Conservation (phyloP, 768 basidiomycete species). For the Pleurotus djamor region DNA sequence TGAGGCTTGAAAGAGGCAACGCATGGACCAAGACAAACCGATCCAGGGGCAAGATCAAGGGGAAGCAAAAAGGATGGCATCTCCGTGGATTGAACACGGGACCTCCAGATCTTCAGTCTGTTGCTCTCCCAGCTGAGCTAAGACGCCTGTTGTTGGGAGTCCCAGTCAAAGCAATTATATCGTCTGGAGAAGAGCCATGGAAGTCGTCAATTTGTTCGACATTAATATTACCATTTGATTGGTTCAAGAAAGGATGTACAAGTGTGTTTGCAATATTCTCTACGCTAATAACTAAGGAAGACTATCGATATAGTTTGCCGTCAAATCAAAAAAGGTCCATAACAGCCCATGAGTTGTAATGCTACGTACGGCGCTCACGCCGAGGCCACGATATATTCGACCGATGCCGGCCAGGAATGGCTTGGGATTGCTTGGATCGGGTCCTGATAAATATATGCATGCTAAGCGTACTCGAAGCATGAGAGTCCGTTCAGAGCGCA, state of each 20-base stretch:
- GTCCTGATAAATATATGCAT: constrained; percentile 41
- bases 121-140: constrained; percentile 79
- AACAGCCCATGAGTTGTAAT: constrained; percentile 92
- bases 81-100: constrained; percentile 80
- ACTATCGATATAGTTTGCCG: constrained; percentile 69
- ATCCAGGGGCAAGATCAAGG: background rate
- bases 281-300: constrained; percentile 28
- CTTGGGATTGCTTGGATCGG: constrained; percentile 77
- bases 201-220: no score
- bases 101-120: constrained; percentile 79
- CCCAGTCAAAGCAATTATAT: background rate
- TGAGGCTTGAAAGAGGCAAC: no score
- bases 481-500: constrained; percentile 23
- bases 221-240: background rate
- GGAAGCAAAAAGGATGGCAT: constrained; percentile 45
- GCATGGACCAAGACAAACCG: background rate
- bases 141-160: background rate
- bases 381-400: constrained; percentile 90
- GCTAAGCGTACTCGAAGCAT: background rate
- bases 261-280: background rate
- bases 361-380: constrained; percentile 89
- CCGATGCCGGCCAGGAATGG: constrained; percentile 73
- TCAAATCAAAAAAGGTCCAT: constrained; percentile 92
- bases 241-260: background rate
- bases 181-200: background rate